Conservation (phyloP, 805 yeast species). For the Suhomyces prunicola region DNA sequence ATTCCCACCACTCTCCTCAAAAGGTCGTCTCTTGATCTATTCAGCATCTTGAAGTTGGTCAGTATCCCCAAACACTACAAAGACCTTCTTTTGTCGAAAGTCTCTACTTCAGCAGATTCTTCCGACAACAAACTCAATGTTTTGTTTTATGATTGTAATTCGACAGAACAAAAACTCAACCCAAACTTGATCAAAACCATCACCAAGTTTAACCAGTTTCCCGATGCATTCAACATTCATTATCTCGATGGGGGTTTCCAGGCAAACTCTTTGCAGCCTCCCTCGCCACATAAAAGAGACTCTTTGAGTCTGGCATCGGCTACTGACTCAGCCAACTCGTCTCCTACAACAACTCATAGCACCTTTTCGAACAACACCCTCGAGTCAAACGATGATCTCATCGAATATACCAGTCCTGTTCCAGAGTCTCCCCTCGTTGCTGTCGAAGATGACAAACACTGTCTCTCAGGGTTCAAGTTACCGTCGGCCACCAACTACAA, state of each 20-base stretch:
- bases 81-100: conserved; percentile 14
- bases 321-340: conserved; percentile 2
- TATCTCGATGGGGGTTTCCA: conserved; percentile 30
- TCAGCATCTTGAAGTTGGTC: conserved; percentile 31
- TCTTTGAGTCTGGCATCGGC: not conserved
- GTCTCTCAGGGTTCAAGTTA: conserved; percentile 39
- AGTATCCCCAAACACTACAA: conserved; percentile 21
- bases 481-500: conserved; percentile 39
- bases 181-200: conserved; percentile 34
- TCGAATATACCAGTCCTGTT: conserved; percentile 8
- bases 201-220: conserved; percentile 23
- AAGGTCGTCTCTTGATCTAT: conserved; percentile 32
- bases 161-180: conserved; percentile 17
- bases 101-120: conserved; percentile 1
- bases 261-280: not conserved
- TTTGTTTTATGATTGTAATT: conserved; percentile 34
- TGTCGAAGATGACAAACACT: conserved; percentile 3
- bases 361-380: conserved; percentile 5
- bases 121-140: conserved; percentile 14
- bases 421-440: not conserved
- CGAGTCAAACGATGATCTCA: conserved; percentile 6
- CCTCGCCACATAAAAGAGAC: not conserved
- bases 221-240: conserved; percentile 17
- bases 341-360: conserved; percentile 3
- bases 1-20: conserved; percentile 45